phyloP scores from a whole-genome alignment of 352 stramenopile species.

The Globisporangium megalacanthum region DNA sequence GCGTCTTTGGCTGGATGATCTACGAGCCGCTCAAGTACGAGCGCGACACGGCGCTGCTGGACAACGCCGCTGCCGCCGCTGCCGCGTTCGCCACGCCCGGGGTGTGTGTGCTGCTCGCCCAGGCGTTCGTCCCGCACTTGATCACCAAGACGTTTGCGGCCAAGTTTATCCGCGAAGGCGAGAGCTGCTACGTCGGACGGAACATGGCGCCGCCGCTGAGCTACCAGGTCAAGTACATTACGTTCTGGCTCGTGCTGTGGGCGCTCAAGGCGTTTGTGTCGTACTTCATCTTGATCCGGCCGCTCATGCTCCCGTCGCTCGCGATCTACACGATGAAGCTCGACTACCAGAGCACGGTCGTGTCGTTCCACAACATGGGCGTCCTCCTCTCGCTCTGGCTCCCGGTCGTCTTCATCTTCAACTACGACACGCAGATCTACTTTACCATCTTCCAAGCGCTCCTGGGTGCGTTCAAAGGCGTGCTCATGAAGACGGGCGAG shows the following conservation, averaged over 20 bases:
- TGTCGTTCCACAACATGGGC: constrained; percentile 67
- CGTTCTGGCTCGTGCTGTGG: constrained; percentile 60
- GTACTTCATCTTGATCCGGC: constrained; percentile 65
- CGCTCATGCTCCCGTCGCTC: constrained; percentile 58
- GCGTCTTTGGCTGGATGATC: constrained; percentile 59
- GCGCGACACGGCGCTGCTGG: constrained; percentile 36
- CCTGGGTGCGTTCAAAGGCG: constrained; percentile 41
- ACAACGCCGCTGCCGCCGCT: constrained; percentile 24
- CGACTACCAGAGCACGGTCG: constrained; percentile 45
- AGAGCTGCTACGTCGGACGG: constrained; percentile 56
- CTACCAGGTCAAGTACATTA: constrained; percentile 63
- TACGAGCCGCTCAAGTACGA: constrained; percentile 33
- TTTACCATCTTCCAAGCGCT: constrained; percentile 68
- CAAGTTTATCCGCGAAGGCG: constrained; percentile 70
- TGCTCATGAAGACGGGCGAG: constrained; percentile 69
- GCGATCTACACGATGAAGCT: constrained; percentile 68
- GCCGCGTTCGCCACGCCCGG: constrained; percentile 40
- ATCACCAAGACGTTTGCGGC: constrained; percentile 46
- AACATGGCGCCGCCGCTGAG: constrained; percentile 59
- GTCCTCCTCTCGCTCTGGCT: constrained; percentile 64
- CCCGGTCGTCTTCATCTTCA: constrained; percentile 70
- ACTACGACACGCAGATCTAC: constrained; percentile 80
- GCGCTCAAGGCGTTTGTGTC: constrained; percentile 52
- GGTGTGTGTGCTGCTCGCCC: constrained; percentile 31
- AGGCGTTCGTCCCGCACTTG: constrained; percentile 37